Base-by-base conservation (phyloP, 2,329 filamentous ascomycete genomes). In the Apiospora marii region DNA sequence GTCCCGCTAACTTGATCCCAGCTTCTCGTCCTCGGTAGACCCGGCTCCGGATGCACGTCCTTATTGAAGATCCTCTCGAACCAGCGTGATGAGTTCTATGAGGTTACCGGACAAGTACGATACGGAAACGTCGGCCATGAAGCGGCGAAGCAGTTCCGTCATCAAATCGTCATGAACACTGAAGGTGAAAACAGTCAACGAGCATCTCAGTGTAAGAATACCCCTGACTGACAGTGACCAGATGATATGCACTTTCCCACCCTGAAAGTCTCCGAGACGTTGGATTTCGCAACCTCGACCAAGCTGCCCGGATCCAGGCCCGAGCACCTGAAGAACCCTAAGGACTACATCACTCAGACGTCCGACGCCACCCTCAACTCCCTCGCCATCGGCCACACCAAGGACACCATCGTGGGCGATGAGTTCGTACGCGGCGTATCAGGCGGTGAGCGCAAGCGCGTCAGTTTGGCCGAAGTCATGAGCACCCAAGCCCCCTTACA, bases 391-490 rank as follows among this genome's bases (percentile, higher is more conserved):
- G 88, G 90, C 70, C 92, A 94, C 76, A 92, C 91, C 0, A 82
- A 92, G 58, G 85, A 88, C n/a, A 94, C 92, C 0, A 90, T 89
- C 74, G 90, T 94, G 14, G 92, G 92, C 12, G 90, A 93, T 73
- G 91, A 93, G 74, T 87, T 91, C 58, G 87, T 93, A n/a, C 87
- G 91, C 7, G 84, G 84, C 37, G 87, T 92, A 0, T 90, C 87
- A 4, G 91, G 91, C 34, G 91, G 91, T 53, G 91, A 92, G 79
- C 85, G 90, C 71, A 94, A 95, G 83, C 90, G 93, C 79, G 93
- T 95, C 2, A 92, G 90, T 51, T 93, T 95, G 74, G 92, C 92
- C 0, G 92, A 95, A 79, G 92, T 90, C 4, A 86, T 91, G 34
- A 84, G 82, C 3, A 80, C 76, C 74, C 79, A 81, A 74, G 86